Base-by-base conservation (phyloP, 768 basidiomycete species). In the Russula compacta region DNA sequence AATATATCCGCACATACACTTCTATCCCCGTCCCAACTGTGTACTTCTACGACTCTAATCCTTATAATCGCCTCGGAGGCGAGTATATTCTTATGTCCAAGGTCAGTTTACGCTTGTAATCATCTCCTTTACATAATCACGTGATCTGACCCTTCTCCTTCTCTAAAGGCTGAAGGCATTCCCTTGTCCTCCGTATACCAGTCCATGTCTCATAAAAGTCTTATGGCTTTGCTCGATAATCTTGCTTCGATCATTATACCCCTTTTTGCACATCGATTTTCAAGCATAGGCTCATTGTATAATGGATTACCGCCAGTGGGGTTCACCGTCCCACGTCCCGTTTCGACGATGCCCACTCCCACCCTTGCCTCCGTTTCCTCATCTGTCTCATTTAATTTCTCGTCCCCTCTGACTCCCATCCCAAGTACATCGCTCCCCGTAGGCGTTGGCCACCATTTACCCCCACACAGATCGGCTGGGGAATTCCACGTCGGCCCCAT, bases 71-170 rank as follows among this genome's bases (percentile, higher is more conserved):
- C 12, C 77, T 93, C 33, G 91, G 89, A 0, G 87, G 87, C 19
- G 91, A 93, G 71, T 92, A 85, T 67, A 89, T 92, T 64, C 70
- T 93, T 63, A 90, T 92, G 90, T 87, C 87, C 56, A 91, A 86
- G 82, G 89, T 87, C 63, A 47, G 80, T 73, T 35, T 19, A 2
- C 15, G 8, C 47, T 15, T 39, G n/a, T 29, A 2, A 29, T 29
- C 42, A 17, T 39, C 29, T 33, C 51, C 19, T 52, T 4, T 2
- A 4, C 19, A 4, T 17, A 4, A 47, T 48, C 38, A 35, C 43
- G 47, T 61, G 60, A 62, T 47, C 48, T 19, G 32, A 39, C 39
- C 19, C 7, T 21, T 36, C 42, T 69, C 56, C n/a, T n/a, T 29
- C 1, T 29, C 24, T 58, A 55, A 68, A 92, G 89, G 90, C 90